Base-by-base conservation (phyloP, 1,284 basidiomycete genomes). In the Somion occarium region DNA sequence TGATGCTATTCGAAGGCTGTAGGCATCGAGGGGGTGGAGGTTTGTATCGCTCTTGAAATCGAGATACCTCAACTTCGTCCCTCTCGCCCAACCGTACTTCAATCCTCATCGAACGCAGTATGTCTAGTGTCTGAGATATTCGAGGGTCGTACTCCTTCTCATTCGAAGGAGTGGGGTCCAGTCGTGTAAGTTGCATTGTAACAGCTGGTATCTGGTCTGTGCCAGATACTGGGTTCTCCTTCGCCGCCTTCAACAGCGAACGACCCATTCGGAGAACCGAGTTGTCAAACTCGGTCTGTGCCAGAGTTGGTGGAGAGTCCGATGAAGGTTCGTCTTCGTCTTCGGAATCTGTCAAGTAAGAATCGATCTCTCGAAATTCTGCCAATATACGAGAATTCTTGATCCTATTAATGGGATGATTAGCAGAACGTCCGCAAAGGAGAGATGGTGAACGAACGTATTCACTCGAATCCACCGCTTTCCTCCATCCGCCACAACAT, bases 341-440 rank as follows among this genome's bases (percentile, higher is more conserved):
- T 5, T 80, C 79, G 1, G 83, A 84, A 50, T 82, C 85, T 0
- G 83, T 88, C 30, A 85, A 60, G 63, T 91, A 92, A 1, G 88
- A 90, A 59, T 93, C 90, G 25, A 87, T 78, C 68, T 92, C 88
- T 37, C 84, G 78, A 57, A 92, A 86, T 64, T 92, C 90, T 25
- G 85, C 76, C 2, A 87, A 65, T 20, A 93, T 71, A n/a, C 86
- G 80, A 0, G 81, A 75, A 51, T 88, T 85, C 61, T 88, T 92
- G 23, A 84, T 81, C 5, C 89, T 93, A 58, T 3, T 3, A 44
- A 48, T 18, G 20, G 26, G 39, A 42, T 45, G 9, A 48, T 48
- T 26, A 48, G 45, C 15, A 44, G 41, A 23, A 39, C 30, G 44
- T 25, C 9, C 38, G 15, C 43, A 24, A 43, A 39, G 26, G 25